Evolutionary conservation across 179 eudicot species (phyloP).

Genomic region (Camellia oleifera): DNA sequence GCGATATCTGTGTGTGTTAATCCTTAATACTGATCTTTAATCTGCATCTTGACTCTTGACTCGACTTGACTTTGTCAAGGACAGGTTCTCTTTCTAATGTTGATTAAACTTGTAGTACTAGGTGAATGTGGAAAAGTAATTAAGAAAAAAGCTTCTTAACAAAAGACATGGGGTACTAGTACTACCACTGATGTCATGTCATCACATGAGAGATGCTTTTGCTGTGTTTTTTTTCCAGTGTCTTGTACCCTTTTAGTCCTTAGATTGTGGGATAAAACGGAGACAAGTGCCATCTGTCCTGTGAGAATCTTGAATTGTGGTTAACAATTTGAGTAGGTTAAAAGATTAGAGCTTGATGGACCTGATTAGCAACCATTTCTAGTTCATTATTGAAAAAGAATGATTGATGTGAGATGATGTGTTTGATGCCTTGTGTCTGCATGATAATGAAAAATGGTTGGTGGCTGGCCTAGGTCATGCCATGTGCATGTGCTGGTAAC

Average conservation of each 20-base stretch:
- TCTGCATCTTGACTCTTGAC: conserved; percentile 22
- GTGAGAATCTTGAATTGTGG: not conserved
- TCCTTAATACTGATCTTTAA: conserved; percentile 36
- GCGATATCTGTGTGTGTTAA: conserved; percentile 74
- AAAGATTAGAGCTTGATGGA: not conserved
- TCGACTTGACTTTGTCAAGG: not conserved
- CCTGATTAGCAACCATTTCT: not conserved
- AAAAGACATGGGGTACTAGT: not conserved
- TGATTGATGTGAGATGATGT: conserved; percentile 1
- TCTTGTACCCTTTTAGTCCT: not conserved
- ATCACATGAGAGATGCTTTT: not conserved
- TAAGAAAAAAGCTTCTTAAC: conserved; percentile 26
- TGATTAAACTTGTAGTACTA: conserved; percentile 47
- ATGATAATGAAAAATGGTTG: not conserved
- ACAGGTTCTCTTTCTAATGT: conserved; percentile 31
- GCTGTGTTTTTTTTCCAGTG: not conserved
- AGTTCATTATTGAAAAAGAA: not conserved
- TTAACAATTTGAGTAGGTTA: not conserved
- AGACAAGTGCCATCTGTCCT: not conserved
- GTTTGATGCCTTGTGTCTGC: not conserved
- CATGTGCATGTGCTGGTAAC: no score
- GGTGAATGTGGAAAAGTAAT: conserved; percentile 52
- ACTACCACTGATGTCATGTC: not conserved
- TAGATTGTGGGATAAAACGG: not conserved
- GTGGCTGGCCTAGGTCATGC: not conserved